Conservation (phyloP, 306 rosid genomes). For the Corylus avellana region DNA sequence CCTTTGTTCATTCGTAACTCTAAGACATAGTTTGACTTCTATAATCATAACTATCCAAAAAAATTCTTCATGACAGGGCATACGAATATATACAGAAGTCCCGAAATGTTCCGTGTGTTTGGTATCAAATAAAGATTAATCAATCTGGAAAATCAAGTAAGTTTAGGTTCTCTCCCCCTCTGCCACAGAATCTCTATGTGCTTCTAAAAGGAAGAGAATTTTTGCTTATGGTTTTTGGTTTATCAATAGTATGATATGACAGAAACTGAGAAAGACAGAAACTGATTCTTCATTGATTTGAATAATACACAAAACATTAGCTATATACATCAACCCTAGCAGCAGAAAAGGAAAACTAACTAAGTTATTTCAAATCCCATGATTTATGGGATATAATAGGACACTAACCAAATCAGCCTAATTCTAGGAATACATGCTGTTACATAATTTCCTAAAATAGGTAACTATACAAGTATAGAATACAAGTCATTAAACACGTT, state of each 20-base stretch:
- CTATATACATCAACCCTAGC: too few species aligned
- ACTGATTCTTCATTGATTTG: too few species aligned
- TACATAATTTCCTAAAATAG: too few species aligned
- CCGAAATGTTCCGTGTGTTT: conserved; percentile 64
- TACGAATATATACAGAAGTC: conserved; percentile 69
- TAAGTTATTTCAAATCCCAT: too few species aligned
- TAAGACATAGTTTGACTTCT: conserved; percentile 18
- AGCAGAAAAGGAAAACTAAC: too few species aligned
- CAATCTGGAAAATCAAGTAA: conserved; percentile 85
- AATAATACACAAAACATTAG: too few species aligned
- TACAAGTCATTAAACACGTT: too few species aligned
- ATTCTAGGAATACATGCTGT: too few species aligned
- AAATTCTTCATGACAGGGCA: conserved; percentile 65
- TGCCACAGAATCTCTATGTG: neutral
- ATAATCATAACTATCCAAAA: conserved; percentile 19
- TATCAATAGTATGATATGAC: neutral
- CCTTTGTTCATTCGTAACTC: conserved; percentile 22
- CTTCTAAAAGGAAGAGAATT: neutral
- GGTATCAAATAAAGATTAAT: conserved; percentile 68
- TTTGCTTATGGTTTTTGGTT: neutral
- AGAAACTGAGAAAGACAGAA: too few species aligned
- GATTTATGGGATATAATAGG: too few species aligned
- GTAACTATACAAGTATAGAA: too few species aligned
- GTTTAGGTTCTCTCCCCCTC: conserved; percentile 38
- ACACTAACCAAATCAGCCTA: too few species aligned